Evolutionary conservation across 2,329 filamentous ascomycete species (phyloP).

Genomic region (Coniella vitis): DNA sequence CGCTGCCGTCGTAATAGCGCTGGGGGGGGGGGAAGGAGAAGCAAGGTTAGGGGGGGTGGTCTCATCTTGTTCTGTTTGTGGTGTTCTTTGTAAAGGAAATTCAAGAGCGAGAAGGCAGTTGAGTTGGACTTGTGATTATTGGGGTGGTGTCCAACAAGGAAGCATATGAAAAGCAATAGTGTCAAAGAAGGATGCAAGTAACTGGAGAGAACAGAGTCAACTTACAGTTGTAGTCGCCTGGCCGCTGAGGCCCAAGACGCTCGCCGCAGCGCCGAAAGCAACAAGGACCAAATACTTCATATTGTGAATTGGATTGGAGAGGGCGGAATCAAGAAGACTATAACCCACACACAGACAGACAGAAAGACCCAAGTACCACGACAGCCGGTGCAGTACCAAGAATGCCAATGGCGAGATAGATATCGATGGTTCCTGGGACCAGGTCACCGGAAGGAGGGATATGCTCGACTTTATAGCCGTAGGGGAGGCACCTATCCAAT

Average conservation of each 20-base stretch:
- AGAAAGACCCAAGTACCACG: neutral
- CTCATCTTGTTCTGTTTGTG: too few species aligned
- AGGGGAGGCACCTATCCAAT: too few species aligned
- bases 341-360: neutral
- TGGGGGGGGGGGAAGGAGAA: neutral
- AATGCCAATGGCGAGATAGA: too few species aligned
- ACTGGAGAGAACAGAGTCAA: neutral
- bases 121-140: too few species aligned
- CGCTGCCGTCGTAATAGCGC: conserved; percentile 14
- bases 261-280: neutral
- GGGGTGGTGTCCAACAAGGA: too few species aligned
- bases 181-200: neutral
- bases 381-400: too few species aligned
- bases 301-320: neutral
- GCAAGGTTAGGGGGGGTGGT: neutral
- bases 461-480: too few species aligned
- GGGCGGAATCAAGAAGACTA: too few species aligned
- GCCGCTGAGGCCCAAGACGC: conserved; percentile 10
- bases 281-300: neutral
- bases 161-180: neutral
- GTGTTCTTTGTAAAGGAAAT: neutral
- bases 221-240: conserved; percentile 13
- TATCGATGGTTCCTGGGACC: too few species aligned
- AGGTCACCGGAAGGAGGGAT: too few species aligned
- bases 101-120: neutral